Conservation (phyloP, 2,329 filamentous ascomycete species). For the Onygenales sp. region DNA sequence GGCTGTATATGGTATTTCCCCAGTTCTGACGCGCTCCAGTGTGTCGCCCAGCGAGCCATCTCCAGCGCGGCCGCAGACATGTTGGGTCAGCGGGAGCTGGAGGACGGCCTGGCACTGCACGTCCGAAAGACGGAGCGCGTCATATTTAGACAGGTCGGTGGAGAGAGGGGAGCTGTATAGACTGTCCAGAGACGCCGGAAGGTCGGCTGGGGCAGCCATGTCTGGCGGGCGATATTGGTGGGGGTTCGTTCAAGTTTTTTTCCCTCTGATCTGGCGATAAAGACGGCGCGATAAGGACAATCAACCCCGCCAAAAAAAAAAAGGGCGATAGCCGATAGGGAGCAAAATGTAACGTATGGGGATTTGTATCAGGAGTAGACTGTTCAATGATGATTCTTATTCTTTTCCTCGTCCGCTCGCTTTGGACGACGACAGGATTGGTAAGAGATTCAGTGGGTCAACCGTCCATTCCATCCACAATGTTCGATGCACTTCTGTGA, state of each 20-base stretch:
- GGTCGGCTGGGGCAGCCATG: neutral
- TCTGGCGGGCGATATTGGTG: neutral
- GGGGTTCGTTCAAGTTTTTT: neutral
- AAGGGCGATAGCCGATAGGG: too few species aligned
- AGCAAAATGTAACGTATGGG: too few species aligned
- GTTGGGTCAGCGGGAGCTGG: slow-evolving; percentile 13
- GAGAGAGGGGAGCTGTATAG: slow-evolving; percentile 19
- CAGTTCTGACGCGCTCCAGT: neutral
- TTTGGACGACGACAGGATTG: too few species aligned
- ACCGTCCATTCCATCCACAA: too few species aligned
- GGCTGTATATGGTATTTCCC: neutral
- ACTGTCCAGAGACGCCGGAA: slow-evolving; percentile 20
- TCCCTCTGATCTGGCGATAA: neutral
- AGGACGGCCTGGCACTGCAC: slow-evolving; percentile 23
- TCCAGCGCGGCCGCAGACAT: neutral
- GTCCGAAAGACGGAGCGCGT: slow-evolving; percentile 25
- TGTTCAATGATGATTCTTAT: too few species aligned
- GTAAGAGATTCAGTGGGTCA: too few species aligned
- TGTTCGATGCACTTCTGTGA: too few species aligned
- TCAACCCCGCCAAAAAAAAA: too few species aligned
- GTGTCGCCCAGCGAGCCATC: neutral
- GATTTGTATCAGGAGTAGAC: too few species aligned
- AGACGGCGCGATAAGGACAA: neutral
- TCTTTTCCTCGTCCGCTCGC: too few species aligned
- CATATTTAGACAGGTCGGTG: slow-evolving; percentile 21